Evolutionary conservation across 371 early-diverging fungal genomes (phyloP).

Genomic region (Saksenaea oblongispora): DNA sequence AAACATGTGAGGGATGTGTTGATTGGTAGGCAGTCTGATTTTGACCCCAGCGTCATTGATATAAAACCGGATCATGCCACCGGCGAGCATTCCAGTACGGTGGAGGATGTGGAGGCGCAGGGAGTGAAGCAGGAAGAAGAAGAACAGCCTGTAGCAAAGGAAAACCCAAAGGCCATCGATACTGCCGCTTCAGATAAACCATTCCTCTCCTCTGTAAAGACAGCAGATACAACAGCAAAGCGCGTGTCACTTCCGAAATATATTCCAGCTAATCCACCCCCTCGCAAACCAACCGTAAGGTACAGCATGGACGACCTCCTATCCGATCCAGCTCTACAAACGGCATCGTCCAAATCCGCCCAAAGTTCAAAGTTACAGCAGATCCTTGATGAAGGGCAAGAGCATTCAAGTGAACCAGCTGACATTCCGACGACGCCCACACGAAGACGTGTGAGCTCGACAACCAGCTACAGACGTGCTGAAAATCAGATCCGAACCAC

Average conservation of each 20-base stretch:
- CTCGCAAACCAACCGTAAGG: constrained; percentile 30
- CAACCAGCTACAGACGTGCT: not conserved
- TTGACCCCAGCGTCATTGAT: constrained; percentile 52
- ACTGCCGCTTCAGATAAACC: not conserved
- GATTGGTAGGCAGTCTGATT: constrained; percentile 46
- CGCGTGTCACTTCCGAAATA: constrained; percentile 8
- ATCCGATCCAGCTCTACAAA: constrained; percentile 37
- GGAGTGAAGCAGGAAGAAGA: not conserved
- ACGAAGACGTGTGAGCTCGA: not conserved
- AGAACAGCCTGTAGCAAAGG: constrained; percentile 3
- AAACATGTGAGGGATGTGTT: constrained; percentile 67
- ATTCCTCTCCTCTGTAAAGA: not conserved
- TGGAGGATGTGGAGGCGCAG: not conserved
- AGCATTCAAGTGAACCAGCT: not conserved
- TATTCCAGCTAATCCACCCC: constrained; percentile 26
- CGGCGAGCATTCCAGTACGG: not conserved
- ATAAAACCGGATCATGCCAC: not conserved
- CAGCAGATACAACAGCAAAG: not conserved
- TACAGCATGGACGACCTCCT: constrained; percentile 48
- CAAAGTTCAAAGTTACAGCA: constrained; percentile 31
- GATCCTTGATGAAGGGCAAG: constrained; percentile 19
- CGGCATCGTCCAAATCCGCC: constrained; percentile 8
- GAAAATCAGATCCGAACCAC: not conserved
- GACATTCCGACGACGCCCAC: not conserved
- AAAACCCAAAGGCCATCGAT: not conserved